phyloP scores from a whole-genome alignment of 116 monocot genomes.

The Posidonia oceanica region DNA sequence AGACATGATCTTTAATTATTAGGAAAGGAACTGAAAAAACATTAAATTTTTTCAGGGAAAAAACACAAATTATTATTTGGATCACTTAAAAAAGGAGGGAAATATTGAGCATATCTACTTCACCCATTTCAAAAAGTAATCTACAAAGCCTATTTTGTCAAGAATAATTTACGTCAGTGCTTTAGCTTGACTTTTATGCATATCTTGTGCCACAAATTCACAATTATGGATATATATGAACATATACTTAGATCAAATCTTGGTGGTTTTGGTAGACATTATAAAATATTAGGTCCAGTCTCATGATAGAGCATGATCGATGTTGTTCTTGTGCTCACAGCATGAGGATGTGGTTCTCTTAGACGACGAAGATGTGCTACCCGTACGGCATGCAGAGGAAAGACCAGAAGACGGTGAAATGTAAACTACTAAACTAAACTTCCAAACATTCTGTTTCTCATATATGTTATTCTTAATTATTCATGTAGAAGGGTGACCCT shows the following conservation, averaged over 20 bases:
- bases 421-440: background rate
- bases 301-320: background rate
- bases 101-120: no score
- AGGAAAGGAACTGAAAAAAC: no score
- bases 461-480: background rate
- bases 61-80: no score
- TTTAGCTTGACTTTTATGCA: no score
- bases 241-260: background rate
- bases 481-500: background rate
- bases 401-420: conserved; percentile 1
- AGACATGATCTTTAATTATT: no score
- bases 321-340: conserved; percentile 13
- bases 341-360: conserved; percentile 57
- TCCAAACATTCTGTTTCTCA: background rate
- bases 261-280: background rate
- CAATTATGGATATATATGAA: background rate
- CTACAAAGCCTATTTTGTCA: no score
- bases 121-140: no score
- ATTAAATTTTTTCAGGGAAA: no score
- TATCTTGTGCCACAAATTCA: background rate
- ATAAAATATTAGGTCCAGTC: background rate
- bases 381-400: conserved; percentile 12
- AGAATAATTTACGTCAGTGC: no score
- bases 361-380: conserved; percentile 52
- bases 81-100: no score